Evolutionary conservation across 441 rosid species (phyloP).

Genomic region (Populus hybrid): DNA sequence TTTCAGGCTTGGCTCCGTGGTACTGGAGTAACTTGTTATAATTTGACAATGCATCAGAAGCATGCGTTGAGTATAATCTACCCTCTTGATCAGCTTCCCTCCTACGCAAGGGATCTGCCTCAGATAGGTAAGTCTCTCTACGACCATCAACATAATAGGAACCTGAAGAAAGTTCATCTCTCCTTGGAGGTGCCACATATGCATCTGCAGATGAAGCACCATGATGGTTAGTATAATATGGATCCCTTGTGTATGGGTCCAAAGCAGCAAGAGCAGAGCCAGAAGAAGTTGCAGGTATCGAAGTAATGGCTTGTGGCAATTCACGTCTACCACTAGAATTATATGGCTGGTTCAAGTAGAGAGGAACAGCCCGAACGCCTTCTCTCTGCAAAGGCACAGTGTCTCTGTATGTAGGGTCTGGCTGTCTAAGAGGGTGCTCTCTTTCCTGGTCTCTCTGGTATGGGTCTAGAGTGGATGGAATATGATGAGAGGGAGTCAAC

Average conservation of each 20-base stretch:
- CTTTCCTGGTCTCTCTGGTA: conserved; percentile 41
- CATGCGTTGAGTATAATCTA: conserved; percentile 35
- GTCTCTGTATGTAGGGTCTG: conserved; percentile 30
- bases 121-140: conserved; percentile 28
- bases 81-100: conserved; percentile 30
- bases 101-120: conserved; percentile 24
- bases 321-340: conserved; percentile 37
- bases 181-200: conserved; percentile 35
- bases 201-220: conserved; percentile 9
- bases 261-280: conserved; percentile 17
- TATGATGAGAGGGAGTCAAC: conserved; percentile 29
- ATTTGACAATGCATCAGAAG: conserved; percentile 33
- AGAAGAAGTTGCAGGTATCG: conserved; percentile 25
- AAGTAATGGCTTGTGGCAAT: conserved; percentile 17
- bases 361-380: conserved; percentile 24
- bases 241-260: conserved; percentile 39
- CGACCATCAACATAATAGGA: conserved; percentile 16
- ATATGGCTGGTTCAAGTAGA: conserved; percentile 27
- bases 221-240: conserved; percentile 25
- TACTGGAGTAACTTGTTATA: conserved; percentile 29
- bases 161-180: conserved; percentile 28
- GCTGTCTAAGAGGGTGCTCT: conserved; percentile 34
- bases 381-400: conserved; percentile 38
- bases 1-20: conserved; percentile 25
- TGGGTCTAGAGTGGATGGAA: conserved; percentile 28